Evolutionary conservation across 2,329 filamentous ascomycete genomes (phyloP), one percentile per base, ranked within the genome.

Genomic region (Phyllosticta paracitricarpa): DNA sequence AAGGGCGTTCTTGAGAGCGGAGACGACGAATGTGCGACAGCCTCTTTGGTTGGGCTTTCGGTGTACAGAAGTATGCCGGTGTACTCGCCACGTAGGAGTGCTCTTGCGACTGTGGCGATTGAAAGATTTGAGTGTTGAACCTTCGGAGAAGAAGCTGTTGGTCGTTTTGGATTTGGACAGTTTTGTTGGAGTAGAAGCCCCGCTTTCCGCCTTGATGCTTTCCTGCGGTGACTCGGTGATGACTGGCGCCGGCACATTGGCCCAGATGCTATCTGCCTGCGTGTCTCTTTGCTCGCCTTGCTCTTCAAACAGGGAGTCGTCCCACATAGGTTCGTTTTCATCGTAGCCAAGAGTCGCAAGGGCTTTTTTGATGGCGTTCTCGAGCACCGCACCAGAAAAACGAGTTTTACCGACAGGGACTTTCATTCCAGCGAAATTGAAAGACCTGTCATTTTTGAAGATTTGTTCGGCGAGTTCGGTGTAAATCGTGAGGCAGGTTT

Each of bases 301-400:
- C 57, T 75, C 72, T 63, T 75, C 72, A 40, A 75, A 75, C 1
- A 75, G 63, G 1, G 69, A 70, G 54, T 74, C 72, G 30, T 75
- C 73, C 73, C 73, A 75, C 72, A 75, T 74, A n/a, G 67, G 59
- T 55, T 74, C 72, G 59, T 75, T 62, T 58, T 73, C 68, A 28
- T 67, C 62, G 52, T 72, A 75, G 9, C 67, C 69, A 0, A 74
- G 63, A 5, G 70, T 68, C 17, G 66, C 66, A 24, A 75, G 64
- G 0, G 72, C 68, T 1, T 65, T 60, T 60, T 73, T 75, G 65
- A 75, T 73, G 1, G 72, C 71, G 25, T 68, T 66, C 55, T 73
- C 73, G 0, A 75, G 66, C 8, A 74, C 71, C 4, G 61, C 62
- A 1, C 73, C 73, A 3, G 73, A 75, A 54, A 75, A 75, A 2